Evolutionary conservation across 345 rosid genomes (phyloP), one percentile per base, ranked within the genome.

Genomic region (Rhizophora mangle): DNA sequence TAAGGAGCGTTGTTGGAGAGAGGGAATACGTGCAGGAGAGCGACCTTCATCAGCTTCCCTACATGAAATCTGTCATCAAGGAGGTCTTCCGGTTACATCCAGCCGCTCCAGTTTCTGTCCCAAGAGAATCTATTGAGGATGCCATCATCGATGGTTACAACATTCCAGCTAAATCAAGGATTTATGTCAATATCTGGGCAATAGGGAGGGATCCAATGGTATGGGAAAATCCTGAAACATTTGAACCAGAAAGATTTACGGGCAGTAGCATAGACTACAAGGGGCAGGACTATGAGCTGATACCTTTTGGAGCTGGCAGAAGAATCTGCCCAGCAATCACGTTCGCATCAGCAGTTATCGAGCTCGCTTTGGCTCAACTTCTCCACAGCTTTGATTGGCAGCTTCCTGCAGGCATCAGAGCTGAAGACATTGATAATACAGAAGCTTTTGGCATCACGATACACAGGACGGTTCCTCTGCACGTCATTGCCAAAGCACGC

Each of bases 241-340:
- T 76, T 52, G 47, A 36, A 52, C 86, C 84, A 3, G 81, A 81
- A 66, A 80, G 82, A 52, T 83, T 83, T 68, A 26, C 75, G 70
- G 54, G 68, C n/a, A 55, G 57, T 30, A 4, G 51, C 1, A 30
- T 78, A 60, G 86, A 83, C 49, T 71, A 60, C 56, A 74, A 62
- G 51, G 83, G 83, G 29, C 71, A 63, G 32, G 69, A 80, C 30
- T 82, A 74, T 24, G 68, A 82, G 49, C 55, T 80, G 24, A 75
- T 82, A 8, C 86, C 83, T 3, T 82, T 82, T 21, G 86, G 86
- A 10, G 71, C 76, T 1, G 84, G 80, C 5, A 70, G 86, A 37
- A 75, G 84, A 49, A 76, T 74, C 22, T 80, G 80, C 32, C 82
- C 82, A 0, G 84, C 84, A 8, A 52, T 19, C 0, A 0, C 9